Conservation (phyloP, 2,329 filamentous ascomycete species). For the Neonectria faginata region DNA sequence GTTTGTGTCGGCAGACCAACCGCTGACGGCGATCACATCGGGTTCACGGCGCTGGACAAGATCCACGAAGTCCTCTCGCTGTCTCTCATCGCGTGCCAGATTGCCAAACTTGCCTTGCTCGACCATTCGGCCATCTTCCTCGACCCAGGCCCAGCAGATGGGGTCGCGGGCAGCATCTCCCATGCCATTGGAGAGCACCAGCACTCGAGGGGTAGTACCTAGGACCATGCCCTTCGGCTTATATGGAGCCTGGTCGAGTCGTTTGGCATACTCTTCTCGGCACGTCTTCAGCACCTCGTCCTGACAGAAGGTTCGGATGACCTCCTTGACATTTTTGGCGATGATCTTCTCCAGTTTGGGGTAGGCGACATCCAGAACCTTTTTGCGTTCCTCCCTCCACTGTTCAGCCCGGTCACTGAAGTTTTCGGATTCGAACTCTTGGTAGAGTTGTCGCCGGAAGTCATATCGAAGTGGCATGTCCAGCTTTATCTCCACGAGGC, state of each 20-base stretch:
- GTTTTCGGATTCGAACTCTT: constrained; percentile 92
- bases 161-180: constrained; percentile 80
- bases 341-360: constrained; percentile 86
- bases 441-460: constrained; percentile 81
- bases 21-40: constrained; percentile 90
- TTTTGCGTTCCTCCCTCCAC: constrained; percentile 90
- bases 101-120: constrained; percentile 91
- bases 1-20: constrained; percentile 88
- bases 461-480: constrained; percentile 79
- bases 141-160: constrained; percentile 90
- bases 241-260: constrained; percentile 94
- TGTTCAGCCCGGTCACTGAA: constrained; percentile 94
- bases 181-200: constrained; percentile 88
- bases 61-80: constrained; percentile 78
- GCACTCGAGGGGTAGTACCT: constrained; percentile 87
- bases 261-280: constrained; percentile 87
- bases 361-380: constrained; percentile 85
- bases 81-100: constrained; percentile 76
- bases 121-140: constrained; percentile 88
- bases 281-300: constrained; percentile 90
- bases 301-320: constrained; percentile 92
- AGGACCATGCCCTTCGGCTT: constrained; percentile 93
- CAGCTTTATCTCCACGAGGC: constrained; percentile 86
- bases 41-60: constrained; percentile 83
- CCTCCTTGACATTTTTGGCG: constrained; percentile 93